These are phyloP conservation scores for Pterocarpus santalinus DNA, from an alignment of 306 rosid genomes.

Conservation along the genomic window DNA sequence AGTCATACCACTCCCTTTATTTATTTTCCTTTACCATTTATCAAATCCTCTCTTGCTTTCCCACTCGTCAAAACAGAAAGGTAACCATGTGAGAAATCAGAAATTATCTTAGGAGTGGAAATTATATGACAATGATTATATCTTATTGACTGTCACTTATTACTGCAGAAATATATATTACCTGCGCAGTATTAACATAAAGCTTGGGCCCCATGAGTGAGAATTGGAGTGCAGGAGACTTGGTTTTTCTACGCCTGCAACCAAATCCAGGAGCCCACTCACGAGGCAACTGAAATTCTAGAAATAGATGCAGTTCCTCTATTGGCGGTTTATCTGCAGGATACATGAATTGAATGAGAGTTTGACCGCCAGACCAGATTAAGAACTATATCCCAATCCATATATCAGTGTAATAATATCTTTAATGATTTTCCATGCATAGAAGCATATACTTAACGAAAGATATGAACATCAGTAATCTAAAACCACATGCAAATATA, in stretches of 20 bases:
- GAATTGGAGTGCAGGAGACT: conserved; percentile 80
- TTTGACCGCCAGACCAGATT: neutral
- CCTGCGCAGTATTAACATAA: conserved; percentile 86
- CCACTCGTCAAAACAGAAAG: too few species aligned
- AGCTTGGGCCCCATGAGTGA: conserved; percentile 86
- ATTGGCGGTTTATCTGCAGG: conserved; percentile 85
- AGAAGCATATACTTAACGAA: neutral
- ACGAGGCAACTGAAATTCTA: conserved; percentile 87
- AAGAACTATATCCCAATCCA: neutral
- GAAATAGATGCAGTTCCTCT: conserved; percentile 92
- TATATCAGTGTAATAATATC: neutral
- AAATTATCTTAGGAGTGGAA: too few species aligned
- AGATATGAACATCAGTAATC: conserved; percentile 2
- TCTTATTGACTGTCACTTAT: neutral
- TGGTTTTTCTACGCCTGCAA: conserved; percentile 63
- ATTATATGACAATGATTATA: too few species aligned
- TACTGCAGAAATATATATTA: conserved; percentile 32
- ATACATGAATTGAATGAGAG: conserved; percentile 25
- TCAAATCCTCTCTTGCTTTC: too few species aligned
- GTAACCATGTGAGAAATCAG: too few species aligned
- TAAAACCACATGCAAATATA: neutral
- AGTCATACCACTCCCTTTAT: too few species aligned
- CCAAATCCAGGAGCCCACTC: conserved; percentile 84
- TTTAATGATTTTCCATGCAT: neutral
- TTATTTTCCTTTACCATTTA: too few species aligned